Percentiles rank a stretch among this genome's conserved stretches.
Conservation (phyloP, 495 filamentous ascomycete species). For the Aspergillus cavernicola region DNA sequence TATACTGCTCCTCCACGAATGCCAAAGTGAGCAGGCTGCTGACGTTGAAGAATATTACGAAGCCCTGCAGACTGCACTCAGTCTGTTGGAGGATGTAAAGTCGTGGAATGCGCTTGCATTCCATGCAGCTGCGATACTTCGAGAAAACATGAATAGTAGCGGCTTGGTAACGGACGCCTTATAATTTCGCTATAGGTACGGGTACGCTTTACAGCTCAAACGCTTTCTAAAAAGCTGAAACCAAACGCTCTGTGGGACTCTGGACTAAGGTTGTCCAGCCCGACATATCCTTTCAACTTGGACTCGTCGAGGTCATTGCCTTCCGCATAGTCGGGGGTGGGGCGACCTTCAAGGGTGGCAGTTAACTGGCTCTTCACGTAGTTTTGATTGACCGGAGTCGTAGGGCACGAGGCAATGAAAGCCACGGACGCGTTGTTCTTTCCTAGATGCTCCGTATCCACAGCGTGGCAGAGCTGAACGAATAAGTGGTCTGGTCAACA, state of each 20-base stretch:
- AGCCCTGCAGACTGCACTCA: not conserved
- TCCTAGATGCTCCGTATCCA: constrained; percentile 4
- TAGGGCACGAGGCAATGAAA: constrained; percentile 1
- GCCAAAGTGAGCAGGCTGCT: not conserved
- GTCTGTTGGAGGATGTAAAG: not conserved
- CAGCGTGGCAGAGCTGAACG: not conserved
- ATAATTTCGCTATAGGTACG: no score
- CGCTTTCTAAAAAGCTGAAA: not conserved
- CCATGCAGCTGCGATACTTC: not conserved
- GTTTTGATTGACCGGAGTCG: not conserved
- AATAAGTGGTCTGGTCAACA: not conserved
- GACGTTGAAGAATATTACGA: not conserved
- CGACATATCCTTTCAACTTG: constrained; percentile 3
- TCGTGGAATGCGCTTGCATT: not conserved
- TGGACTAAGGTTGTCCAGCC: not conserved
- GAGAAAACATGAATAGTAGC: not conserved
- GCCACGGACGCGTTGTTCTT: constrained; percentile 1
- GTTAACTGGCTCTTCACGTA: not conserved
- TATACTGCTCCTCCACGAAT: not conserved
- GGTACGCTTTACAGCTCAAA: not conserved
- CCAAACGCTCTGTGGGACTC: constrained; percentile 2
- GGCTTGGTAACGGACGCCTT: not conserved
- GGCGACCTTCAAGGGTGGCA: not conserved
- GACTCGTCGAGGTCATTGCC: constrained; percentile 4
- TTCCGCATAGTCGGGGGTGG: constrained; percentile 2